phyloP scores from a whole-genome alignment of 2,329 filamentous ascomycete species.

The Monilinia laxa region DNA sequence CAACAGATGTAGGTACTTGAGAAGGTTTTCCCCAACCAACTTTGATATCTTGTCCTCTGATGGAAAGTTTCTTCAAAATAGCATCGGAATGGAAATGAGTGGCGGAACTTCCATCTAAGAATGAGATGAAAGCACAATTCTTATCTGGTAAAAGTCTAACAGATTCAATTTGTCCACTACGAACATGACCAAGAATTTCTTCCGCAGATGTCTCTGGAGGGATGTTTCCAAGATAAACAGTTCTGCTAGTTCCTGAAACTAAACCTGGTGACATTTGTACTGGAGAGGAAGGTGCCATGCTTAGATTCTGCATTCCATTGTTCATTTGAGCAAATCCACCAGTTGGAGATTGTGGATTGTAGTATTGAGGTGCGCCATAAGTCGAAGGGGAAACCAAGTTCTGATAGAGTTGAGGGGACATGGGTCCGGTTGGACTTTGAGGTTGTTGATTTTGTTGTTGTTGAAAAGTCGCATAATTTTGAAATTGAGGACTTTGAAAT shows the following conservation, averaged over 20 bases:
- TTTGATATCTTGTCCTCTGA: conserved; percentile 99
- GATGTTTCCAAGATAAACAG: conserved; percentile 96
- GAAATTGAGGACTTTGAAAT: conserved; percentile 89
- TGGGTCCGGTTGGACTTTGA: conserved; percentile 71
- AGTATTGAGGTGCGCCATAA: conserved; percentile 79
- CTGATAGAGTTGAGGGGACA: conserved; percentile 83
- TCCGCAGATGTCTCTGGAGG: conserved; percentile 96
- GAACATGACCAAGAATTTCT: conserved; percentile 92
- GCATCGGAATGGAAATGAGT: conserved; percentile 99
- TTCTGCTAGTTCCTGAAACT: conserved; percentile 87
- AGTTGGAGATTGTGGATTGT: conserved; percentile 81
- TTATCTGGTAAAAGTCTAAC: conserved; percentile 95
- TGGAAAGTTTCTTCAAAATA: conserved; percentile 98
- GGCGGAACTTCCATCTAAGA: conserved; percentile 94
- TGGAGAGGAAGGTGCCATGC: conserved; percentile 65
- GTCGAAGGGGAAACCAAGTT: conserved; percentile 82
- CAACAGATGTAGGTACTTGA: conserved; percentile 94
- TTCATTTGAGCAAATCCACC: conserved; percentile 58
- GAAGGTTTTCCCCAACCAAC: conserved; percentile 99
- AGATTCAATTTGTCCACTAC: conserved; percentile 98
- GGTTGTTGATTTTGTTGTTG: conserved; percentile 50
- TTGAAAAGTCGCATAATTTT: conserved; percentile 77
- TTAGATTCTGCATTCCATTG: conserved; percentile 49
- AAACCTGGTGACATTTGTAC: conserved; percentile 76
- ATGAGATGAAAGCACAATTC: conserved; percentile 99